Evolutionary conservation across 106 monocot species (phyloP), one percentile per base, ranked within the genome.

Genomic region (Vanilla planifolia): DNA sequence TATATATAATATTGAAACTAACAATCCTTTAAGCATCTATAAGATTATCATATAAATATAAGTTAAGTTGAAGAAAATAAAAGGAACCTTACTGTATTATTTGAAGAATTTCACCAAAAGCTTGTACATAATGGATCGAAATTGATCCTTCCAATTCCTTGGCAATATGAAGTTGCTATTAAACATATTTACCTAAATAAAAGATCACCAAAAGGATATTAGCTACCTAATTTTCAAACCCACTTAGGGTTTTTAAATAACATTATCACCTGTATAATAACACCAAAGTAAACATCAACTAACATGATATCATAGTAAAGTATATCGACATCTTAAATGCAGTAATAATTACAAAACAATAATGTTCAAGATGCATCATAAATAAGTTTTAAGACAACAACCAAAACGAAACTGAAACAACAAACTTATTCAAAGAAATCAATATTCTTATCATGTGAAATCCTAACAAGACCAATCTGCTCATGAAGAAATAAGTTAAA

Each of bases 381-480:
- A 34, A 35, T 19, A 15, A 40, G 25, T 2, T 39, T 33, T 1
- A 24, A 9, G n/a, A 24, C 3, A 19, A 51, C 6, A 62, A 20
- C 28, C 35, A 32, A 62, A 46, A 55, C 32, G 9, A 1, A 13
- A 22, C 11, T 37, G 28, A 15, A n/a, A n/a, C n/a, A 33, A 47
- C 73, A 43, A 4, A 95, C 95, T 90, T 91, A 91, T 30, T 73
- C 70, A 3, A 39, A 21, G 51, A 91, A 91, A 37, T 91, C 81
- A 74, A 96, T 79, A 44, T 69, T 59, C 69, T 74, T 84, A 19
- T 84, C 96, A 68, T 84, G 84, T 48, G 87, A 84, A 66, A 90
- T 87, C 62, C 87, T 96, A 74, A 91, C 96, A 28, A 96, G 45
- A 56, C 96, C 96, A 70, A 84, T 84, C 95, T 95, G 71, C 24